These are phyloP conservation scores for Corynespora cassiicola DNA, from an alignment of 2,329 filamentous ascomycete genomes.

Conservation along the genomic window DNA sequence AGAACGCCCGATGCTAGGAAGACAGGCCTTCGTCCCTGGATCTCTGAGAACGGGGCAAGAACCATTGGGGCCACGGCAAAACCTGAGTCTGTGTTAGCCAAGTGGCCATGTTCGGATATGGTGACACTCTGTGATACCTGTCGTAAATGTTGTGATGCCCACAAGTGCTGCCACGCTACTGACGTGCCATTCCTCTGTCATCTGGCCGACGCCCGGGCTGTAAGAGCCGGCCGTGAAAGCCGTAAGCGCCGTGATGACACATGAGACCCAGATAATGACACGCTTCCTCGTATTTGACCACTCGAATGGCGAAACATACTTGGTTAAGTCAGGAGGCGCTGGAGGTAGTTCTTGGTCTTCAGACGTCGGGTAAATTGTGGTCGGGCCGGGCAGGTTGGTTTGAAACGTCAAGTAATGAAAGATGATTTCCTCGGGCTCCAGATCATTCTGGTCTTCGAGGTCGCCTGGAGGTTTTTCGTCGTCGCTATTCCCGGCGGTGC, in stretches of 20 bases:
- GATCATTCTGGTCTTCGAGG: conserved; percentile 11
- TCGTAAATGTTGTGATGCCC: conserved; percentile 82
- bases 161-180: conserved; percentile 70
- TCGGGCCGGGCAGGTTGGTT: conserved; percentile 61
- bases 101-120: background rate
- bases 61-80: conserved; percentile 88
- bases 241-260: conserved; percentile 75
- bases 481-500: too few species aligned
- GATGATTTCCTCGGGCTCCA: conserved; percentile 48
- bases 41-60: conserved; percentile 85
- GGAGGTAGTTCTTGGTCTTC: conserved; percentile 54
- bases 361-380: conserved; percentile 42
- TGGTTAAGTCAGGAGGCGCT: conserved; percentile 67
- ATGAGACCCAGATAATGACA: conserved; percentile 75
- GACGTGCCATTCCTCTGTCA: conserved; percentile 70
- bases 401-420: conserved; percentile 69
- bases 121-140: conserved; percentile 19
- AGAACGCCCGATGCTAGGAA: conserved; percentile 77
- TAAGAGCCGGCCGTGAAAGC: conserved; percentile 85
- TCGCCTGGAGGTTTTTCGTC: conserved; percentile 13
- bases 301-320: conserved; percentile 72
- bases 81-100: conserved; percentile 51
- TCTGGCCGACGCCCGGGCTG: conserved; percentile 70
- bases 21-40: conserved; percentile 84
- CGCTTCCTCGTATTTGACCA: conserved; percentile 76